Conservation (phyloP, 139 green algal genomes). For the Pleodorina starrii region DNA sequence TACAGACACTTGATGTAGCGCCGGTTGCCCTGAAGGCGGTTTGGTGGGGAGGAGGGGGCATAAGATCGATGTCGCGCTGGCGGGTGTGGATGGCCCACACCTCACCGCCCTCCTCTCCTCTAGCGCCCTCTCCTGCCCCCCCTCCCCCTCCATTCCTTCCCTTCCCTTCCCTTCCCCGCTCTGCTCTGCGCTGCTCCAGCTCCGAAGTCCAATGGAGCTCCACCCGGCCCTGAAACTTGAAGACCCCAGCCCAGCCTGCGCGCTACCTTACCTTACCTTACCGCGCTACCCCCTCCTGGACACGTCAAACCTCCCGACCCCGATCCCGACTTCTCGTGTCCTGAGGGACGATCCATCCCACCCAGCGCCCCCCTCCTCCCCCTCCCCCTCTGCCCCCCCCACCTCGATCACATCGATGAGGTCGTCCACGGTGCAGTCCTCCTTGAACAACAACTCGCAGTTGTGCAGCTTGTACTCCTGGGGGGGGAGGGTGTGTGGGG, state of each 20-base stretch:
- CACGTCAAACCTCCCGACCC: neutral
- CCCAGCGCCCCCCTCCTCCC: neutral
- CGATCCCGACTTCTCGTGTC: too few relatives aligned
- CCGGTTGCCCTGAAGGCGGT: conserved; percentile 89
- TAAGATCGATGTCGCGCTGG: too few relatives aligned
- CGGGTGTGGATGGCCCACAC: too few relatives aligned
- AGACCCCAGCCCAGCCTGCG: too few relatives aligned
- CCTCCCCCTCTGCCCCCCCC: neutral
- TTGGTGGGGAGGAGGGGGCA: too few relatives aligned
- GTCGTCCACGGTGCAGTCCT: conserved; percentile 93
- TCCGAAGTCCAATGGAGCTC: too few relatives aligned
- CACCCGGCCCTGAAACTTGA: too few relatives aligned
- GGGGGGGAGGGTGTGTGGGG: neutral
- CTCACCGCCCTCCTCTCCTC: neutral
- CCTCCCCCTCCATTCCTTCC: neutral
- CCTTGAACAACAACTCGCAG: conserved; percentile 90
- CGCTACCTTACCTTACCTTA: too few relatives aligned
- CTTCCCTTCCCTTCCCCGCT: neutral
- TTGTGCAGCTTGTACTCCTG: conserved; percentile 91
- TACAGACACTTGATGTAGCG: conserved; percentile 97
- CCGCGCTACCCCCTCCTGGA: neutral
- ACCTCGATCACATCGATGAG: conserved; percentile 99
- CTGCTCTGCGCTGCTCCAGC: too few relatives aligned
- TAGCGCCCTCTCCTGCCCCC: neutral
- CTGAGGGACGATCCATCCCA: too few relatives aligned